Base-by-base conservation (phyloP, 441 rosid species). In the Adansonia rubrostipa region DNA sequence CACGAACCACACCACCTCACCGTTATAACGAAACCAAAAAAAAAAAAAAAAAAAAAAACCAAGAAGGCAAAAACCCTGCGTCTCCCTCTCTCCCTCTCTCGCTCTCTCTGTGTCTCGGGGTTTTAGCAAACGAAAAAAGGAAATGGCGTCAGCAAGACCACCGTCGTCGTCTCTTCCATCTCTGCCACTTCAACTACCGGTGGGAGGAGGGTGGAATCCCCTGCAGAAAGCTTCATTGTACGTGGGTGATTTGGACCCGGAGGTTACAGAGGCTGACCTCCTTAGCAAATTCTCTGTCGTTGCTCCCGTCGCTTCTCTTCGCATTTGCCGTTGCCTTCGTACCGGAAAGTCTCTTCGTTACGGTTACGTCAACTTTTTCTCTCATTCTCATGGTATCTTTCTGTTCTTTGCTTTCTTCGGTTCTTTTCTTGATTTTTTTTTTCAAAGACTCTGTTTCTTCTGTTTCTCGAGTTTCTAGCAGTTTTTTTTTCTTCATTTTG, bases 221-320 rank as follows among this genome's bases (percentile, higher is more conserved):
- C 51, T 56, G 19, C 83, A 58, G 19, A 64, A 63, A 45, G 53
- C 50, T 19, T 84, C 91, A 3, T 81, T 88, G 5, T 88, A 90
- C 83, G 91, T 88, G 13, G 91, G 93, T 40, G 91, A 88, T 72
- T 84, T 89, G 71, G 80, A 82, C 83, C 84, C 87, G 0, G 81
- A 71, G n/a, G 85, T 84, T n/a, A 82, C 82, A 5, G 85, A 83
- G 78, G 9, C 13, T 8, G 89, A 90, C 69, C 86, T 88, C 73
- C 0, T 24, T 3, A 60, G 36, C 1, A 81, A 65, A 53, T 88
- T 89, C 82, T 10, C 58, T 19, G 48, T 6, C 11, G 36, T 77
- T 5, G 84, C 81, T 5, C 81, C 80, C 65, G 8, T 86, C 48
- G 36, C 17, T 73, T 84, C 85, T 61, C 56, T 87, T 48, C 86